Percentiles rank a stretch among this genome's conserved stretches.
Evolutionary conservation across 306 rosid species (phyloP).

Genomic region (Purshia tridentata): DNA sequence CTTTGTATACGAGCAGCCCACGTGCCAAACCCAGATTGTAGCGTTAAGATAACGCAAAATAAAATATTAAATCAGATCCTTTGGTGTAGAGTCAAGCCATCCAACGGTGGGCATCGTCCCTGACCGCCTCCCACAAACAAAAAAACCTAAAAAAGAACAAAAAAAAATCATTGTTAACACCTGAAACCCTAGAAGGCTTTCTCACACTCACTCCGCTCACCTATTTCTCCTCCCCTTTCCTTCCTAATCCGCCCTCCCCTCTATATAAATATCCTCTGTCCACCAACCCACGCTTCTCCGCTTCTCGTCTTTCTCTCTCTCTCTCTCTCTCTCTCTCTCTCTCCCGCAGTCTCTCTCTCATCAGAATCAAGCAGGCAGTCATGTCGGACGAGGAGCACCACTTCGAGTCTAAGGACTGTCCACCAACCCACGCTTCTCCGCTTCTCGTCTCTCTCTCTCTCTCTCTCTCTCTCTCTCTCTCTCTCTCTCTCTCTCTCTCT

Average conservation of each 20-base stretch:
- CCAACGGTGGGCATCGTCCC: not conserved
- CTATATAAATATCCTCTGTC: not conserved
- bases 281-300: not conserved
- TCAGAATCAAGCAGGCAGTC: conserved; percentile 4
- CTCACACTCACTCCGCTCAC: not conserved
- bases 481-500: not conserved
- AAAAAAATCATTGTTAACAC: not conserved
- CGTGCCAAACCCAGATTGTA: not conserved
- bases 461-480: not conserved
- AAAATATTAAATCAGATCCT: not conserved
- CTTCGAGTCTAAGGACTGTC: conserved; percentile 93
- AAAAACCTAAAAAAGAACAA: not conserved
- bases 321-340: too few relatives aligned
- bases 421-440: not conserved
- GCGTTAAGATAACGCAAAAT: not conserved
- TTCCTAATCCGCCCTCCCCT: not conserved
- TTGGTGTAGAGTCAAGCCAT: not conserved
- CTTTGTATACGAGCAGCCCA: not conserved
- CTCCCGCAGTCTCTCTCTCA: not conserved
- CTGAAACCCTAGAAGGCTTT: not conserved
- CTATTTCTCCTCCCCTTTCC: too few relatives aligned
- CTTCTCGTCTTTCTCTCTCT: not conserved
- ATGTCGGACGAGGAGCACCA: conserved; percentile 99
- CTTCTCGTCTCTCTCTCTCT: not conserved
- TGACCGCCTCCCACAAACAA: not conserved